These are phyloP conservation scores for Solanum phureja DNA, from an alignment of 257 asterid species.

Conservation along the genomic window DNA sequence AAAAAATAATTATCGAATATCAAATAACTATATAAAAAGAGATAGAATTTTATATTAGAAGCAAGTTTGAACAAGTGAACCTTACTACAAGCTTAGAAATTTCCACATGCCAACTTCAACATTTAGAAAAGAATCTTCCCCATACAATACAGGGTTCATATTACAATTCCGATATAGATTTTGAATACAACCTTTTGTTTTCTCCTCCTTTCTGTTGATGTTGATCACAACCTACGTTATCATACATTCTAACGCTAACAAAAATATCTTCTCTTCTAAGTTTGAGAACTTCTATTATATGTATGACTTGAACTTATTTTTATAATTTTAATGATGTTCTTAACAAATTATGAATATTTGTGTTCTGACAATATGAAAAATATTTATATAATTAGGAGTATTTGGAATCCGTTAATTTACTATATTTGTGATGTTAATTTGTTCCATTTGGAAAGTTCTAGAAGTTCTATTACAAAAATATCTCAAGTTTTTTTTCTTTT, in stretches of 20 bases:
- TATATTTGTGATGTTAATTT: not conserved
- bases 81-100: not conserved
- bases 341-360: too few species aligned
- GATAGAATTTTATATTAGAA: not conserved
- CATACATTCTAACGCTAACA: too few species aligned
- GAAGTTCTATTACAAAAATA: not conserved
- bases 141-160: rapidly evolving
- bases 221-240: not conserved
- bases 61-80: not conserved
- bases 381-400: not conserved
- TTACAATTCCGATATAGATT: not conserved
- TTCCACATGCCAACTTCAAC: not conserved
- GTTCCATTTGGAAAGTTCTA: not conserved
- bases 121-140: not conserved
- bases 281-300: not conserved
- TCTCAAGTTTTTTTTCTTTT: not conserved
- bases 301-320: too few species aligned
- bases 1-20: rapidly evolving
- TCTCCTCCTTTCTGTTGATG: not conserved
- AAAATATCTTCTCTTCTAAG: too few species aligned
- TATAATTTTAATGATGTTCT: too few species aligned
- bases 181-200: not conserved
- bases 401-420: not conserved
- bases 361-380: too few species aligned
- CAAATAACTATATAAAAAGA: not conserved